Evolutionary conservation across 1,139 yeast genomes (phyloP).

Genomic region (Kodamaea suecica): DNA sequence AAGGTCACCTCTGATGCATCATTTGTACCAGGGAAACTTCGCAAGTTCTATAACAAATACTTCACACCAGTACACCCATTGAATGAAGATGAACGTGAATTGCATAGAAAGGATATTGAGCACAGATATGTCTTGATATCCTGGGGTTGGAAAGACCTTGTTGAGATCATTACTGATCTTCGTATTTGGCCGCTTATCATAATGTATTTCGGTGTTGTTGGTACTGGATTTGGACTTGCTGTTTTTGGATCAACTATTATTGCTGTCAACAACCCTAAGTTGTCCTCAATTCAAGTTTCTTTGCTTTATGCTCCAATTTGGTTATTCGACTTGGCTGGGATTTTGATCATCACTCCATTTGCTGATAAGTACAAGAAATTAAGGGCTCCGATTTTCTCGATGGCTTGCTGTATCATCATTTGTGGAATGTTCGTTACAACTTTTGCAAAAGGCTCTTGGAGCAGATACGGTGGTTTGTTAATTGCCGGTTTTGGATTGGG

Average conservation of each 20-base stretch:
- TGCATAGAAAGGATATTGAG: constrained; percentile 67
- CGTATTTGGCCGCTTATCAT: constrained; percentile 78
- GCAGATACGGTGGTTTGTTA: constrained; percentile 72
- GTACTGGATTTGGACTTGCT: constrained; percentile 81
- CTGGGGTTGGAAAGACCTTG: constrained; percentile 65
- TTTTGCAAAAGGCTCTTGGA: constrained; percentile 72
- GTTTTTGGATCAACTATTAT: constrained; percentile 86
- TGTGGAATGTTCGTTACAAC: constrained; percentile 75
- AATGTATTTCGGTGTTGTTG: constrained; percentile 93
- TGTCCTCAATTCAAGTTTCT: constrained; percentile 68
- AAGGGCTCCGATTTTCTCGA: constrained; percentile 60
- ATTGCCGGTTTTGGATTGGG: constrained; percentile 86
- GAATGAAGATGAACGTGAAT: constrained; percentile 45
- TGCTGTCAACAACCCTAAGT: constrained; percentile 56
- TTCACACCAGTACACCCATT: constrained; percentile 51
- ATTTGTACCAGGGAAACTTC: neutral
- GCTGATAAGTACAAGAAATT: constrained; percentile 63
- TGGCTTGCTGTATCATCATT: constrained; percentile 64
- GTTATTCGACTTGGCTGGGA: constrained; percentile 82
- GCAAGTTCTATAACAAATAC: constrained; percentile 20
- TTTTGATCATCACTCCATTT: constrained; percentile 70
- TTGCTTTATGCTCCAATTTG: constrained; percentile 85
- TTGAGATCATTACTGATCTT: constrained; percentile 54
- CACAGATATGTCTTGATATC: constrained; percentile 39
- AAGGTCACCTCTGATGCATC: neutral